Base-by-base conservation (phyloP, 139 green algal genomes). In the Monoraphidium neglectum region DNA sequence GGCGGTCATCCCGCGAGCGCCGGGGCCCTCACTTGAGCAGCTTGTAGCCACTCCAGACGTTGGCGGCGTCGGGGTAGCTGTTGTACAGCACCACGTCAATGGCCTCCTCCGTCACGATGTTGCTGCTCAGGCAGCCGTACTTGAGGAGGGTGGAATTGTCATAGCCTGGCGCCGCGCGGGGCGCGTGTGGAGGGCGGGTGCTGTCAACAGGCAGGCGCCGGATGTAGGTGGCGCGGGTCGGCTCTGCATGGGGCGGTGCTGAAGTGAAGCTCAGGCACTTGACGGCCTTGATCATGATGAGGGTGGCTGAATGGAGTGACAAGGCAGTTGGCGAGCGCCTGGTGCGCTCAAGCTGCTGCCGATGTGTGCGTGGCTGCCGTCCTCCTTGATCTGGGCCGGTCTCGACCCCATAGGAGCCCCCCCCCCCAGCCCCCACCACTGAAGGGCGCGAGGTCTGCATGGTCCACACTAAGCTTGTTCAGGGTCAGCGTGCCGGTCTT, bases 401-500 rank as follows among this genome's bases (percentile, higher is more conserved):
- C n/a, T n/a, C n/a, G n/a, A n/a, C n/a, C n/a, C n/a, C n/a, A n/a
- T n/a, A n/a, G n/a, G n/a, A n/a, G n/a, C n/a, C n/a, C n/a, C n/a
- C n/a, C n/a, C n/a, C n/a, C n/a, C n/a, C n/a, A n/a, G n/a, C n/a
- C 6, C 49, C 53, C 38, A 60, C 56, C 38, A 43, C n/a, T 61
- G 56, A 77, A 60, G 0, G 66, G 66, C 21, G n/a, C 49, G 12
- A 51, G 15, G 24, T 43, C 46, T 3, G 40, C 8, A 5, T 68
- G 2, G 38, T 88, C 82, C 15, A 88, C 67, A 18, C 61, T 81
- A 30, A 90, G 74, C 83, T 96, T 94, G 89, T 96, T 95, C 16
- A 95, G 84, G 3, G 92, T 96, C 26, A 96, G 87, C 5, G 92
- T 96, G 74, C 92, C 92, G n/a, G 93, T 97, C 84, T 97, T 97